Base-by-base conservation (phyloP, 2,329 filamentous ascomycete species). In the Calonectria honghensis region DNA sequence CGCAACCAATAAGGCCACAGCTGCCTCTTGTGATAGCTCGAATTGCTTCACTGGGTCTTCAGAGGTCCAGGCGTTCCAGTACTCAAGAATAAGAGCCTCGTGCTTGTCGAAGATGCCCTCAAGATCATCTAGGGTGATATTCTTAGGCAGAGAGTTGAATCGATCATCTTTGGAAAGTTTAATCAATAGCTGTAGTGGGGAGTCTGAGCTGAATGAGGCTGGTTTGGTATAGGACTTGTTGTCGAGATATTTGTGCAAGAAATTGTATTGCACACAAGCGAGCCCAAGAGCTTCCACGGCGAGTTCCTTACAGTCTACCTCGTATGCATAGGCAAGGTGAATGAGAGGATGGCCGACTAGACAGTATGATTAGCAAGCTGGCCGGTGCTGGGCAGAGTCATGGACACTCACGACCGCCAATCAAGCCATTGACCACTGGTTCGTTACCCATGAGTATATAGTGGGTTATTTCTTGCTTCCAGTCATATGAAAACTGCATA, bases 281-380 rank as follows among this genome's bases (percentile, higher is more conserved):
- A 98, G 88, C 0, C 91, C 92, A 0, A 99, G 89, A 0, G 96
- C 94, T 87, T 99, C 97, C 85, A 98, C 97, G 63, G 93, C 96
- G 27, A 98, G 84, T 77, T 97, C 96, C 73, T 93, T 94, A 79
- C 91, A 97, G 75, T 94, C 91, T 80, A 98, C 89, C 86, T 99
- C 96, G 82, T 94, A 96, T 13, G 96, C 97, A 83, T 98, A 98
- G n/a, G 93, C 96, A 3, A 99, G 90, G 81, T 98, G 97, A 73
- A 98, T 97, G n/a, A 98, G 88, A 1, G 96, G 95, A 81, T 98
- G 95, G 24, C 94, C 96, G 75, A 98, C 94, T 96, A 77, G 14
- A 48, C 59, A 27, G 6, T 70, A 20, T 16, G 10, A 74, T 82
- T 70, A 84, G 80, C 39, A 70, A 74, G 52, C n/a, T 13, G 20